Conservation (phyloP, 345 rosid genomes). For the Populus simonii region DNA sequence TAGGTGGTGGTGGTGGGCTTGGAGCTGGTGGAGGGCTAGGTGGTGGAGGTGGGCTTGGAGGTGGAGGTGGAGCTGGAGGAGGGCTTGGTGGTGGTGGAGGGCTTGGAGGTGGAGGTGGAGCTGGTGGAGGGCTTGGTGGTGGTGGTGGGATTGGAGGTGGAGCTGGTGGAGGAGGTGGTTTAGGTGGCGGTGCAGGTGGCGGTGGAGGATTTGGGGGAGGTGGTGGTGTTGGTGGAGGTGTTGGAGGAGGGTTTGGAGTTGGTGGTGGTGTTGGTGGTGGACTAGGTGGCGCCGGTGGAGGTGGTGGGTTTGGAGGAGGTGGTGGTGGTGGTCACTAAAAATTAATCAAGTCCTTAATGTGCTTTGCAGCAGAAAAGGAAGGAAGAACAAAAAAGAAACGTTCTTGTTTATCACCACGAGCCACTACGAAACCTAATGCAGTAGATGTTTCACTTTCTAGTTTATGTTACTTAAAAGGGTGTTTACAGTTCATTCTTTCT, state of each 20-base stretch:
- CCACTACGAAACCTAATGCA: too few relatives aligned
- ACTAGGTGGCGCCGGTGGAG: not conserved
- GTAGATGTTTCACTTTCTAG: too few relatives aligned
- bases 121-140: not conserved
- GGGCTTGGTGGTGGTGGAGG: not conserved
- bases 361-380: too few relatives aligned
- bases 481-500: too few relatives aligned
- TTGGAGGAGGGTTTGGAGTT: not conserved
- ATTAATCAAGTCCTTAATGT: too few relatives aligned
- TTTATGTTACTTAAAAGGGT: too few relatives aligned
- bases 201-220: not conserved
- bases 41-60: not conserved
- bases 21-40: slow-evolving; percentile 1
- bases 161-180: not conserved
- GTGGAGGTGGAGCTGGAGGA: not conserved
- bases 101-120: not conserved
- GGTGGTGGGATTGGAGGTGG: not conserved
- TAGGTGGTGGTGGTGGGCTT: not conserved
- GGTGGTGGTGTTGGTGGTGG: slow-evolving; percentile 9
- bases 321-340: too few relatives aligned
- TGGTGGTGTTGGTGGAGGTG: not conserved
- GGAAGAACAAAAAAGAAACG: too few relatives aligned
- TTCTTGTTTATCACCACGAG: too few relatives aligned
- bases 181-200: not conserved
- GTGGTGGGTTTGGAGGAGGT: not conserved